Evolutionary conservation across 1,139 yeast species (phyloP), one percentile per base, ranked within the genome.

Genomic region (Entelexis paramagnoliae): DNA sequence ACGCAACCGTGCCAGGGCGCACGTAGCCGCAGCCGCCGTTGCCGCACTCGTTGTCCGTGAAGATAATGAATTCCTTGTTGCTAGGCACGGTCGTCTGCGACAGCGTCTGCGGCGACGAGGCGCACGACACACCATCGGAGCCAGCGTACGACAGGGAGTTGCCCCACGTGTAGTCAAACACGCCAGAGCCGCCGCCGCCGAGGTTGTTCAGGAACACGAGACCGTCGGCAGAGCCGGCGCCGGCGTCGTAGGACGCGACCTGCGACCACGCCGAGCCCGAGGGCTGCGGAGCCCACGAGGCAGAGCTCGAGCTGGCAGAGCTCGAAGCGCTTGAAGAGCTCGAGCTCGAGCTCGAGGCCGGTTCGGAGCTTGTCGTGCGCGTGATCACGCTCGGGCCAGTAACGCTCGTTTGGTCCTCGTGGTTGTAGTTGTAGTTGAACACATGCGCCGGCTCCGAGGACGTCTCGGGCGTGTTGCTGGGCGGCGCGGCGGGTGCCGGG

Each of bases 1-100:
- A 84, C 29, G 97, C 96, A 53, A 96, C 95, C 58, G 83, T 86
- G 48, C 81, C 91, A 2, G 70, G 68, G 71, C 96, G 79, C 76
- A 83, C 85, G 70, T 79, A 87, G 55, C 97, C 96, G 75, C 98
- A 89, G 64, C 78, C 82, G 57, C 63, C 64, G 44, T 72, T 67
- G 36, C 74, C 68, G 73, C 97, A 89, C 58, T 76, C 65, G 38
- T 71, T 61, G 63, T 80, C 84, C 45, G 94, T 76, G 71, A 86
- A 83, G 66, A 89, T 84, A 63, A 80, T 74, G 68, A 73, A 82
- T 69, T 91, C 97, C 53, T 78, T 73, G 69, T 86, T 79, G 51
- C 95, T 85, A 44, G 69, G 72, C 55, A 89, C 62, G 46, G 84
- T 77, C 57, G 78, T 79, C 61, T 81, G 80, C 44, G 71, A 73